These are phyloP conservation scores for Abelmoschus esculentus DNA, from an alignment of 345 rosid species.

Conservation along the genomic window DNA sequence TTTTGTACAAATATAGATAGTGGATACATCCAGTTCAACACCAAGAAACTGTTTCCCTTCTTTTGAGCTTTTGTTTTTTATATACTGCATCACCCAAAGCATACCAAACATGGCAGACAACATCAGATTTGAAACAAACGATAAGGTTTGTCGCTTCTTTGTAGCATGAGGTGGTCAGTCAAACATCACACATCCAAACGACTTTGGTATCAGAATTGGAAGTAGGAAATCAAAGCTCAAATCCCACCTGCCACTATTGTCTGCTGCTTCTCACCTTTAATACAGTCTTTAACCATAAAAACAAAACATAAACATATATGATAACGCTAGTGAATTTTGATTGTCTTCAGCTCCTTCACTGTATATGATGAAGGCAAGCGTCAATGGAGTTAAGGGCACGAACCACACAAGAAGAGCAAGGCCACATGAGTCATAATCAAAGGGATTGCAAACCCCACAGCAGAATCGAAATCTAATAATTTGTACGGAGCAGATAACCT, in stretches of 20 bases:
- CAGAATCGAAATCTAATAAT: background rate
- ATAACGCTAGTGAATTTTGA: no score
- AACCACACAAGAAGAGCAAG: background rate
- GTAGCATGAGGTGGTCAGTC: background rate
- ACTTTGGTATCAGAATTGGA: background rate
- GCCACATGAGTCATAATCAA: background rate
- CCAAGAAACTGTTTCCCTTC: background rate
- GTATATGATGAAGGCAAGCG: no score
- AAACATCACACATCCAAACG: background rate
- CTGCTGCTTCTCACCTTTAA: background rate
- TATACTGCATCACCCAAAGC: background rate
- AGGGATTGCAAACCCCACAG: constrained; percentile 9
- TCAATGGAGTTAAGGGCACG: no score
- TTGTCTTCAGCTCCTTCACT: no score
- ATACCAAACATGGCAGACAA: constrained; percentile 6
- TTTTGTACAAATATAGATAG: background rate
- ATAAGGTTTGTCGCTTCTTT: background rate
- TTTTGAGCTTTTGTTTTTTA: background rate
- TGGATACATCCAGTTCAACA: background rate
- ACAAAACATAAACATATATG: no score
- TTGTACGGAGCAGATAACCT: constrained; percentile 1
- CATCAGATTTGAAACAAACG: background rate
- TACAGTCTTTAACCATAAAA: no score
- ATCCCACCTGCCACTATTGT: background rate
- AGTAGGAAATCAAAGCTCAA: background rate